Evolutionary conservation across 148 eudicot species (phyloP), one percentile per base, ranked within the genome.

Genomic region (Rhododendron williamsianum): DNA sequence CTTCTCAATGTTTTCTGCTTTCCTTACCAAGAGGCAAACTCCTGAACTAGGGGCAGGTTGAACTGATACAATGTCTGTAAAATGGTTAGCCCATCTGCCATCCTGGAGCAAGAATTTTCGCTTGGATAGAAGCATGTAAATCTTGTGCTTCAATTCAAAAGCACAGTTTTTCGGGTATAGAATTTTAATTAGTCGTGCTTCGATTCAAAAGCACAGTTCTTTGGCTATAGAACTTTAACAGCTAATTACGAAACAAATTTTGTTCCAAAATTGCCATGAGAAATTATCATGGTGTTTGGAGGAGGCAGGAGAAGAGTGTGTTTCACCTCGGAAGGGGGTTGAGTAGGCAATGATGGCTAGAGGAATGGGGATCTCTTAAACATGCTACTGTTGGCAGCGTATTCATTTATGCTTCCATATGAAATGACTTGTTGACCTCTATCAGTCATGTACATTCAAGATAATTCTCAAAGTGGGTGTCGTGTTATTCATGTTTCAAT

Each of bases 1-100:
- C 79, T 76, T 15, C 48, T 76, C 43, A 41, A 18, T 35, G 79
- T 76, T 76, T 76, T 45, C 81, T 79, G 56, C n/a, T 25, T 84
- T 7, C 76, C 79, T 84, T 84, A 46, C 19, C 9, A 19, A 69
- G 27, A 23, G 25, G 48, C 48, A 25, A 67, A 30, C 51, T 30
- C 12, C 30, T 76, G 27, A 48, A 23, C 9, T 51, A 52, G 9
- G 83, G 49, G 56, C 54, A 6, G 76, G 33, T 63, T 45, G 73
- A 27, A n/a, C 36, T 10, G 76, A 43, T 43, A 38, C 12, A 38
- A 63, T 65, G 76, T 82, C 13, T 76, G 10, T 19, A 76, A 4
- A 15, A 76, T 33, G 79, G 43, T 41, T 76, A 19, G 79, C 48
- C 11, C 21, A 41, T 76, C 27, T 35, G 23, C 33, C 41, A 43